Conservation (phyloP, 257 asterid species). For the Hygrophila difformis region DNA sequence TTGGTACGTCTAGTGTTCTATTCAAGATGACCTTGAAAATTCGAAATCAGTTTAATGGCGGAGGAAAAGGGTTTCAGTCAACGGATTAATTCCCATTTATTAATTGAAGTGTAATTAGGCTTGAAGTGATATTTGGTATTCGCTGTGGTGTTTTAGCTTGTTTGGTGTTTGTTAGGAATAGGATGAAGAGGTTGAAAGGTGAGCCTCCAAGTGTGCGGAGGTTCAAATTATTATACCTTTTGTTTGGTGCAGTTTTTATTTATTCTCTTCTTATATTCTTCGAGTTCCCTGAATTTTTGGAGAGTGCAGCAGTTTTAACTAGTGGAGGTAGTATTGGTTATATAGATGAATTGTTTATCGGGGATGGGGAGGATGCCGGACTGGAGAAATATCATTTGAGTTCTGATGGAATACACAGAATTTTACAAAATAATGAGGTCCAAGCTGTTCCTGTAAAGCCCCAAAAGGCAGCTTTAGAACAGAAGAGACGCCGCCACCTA, state of each 20-base stretch:
- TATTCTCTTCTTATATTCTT: constrained; percentile 33
- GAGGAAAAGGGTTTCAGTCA: too few species aligned
- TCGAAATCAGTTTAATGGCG: too few species aligned
- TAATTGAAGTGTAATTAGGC: too few species aligned
- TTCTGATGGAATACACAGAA: constrained; percentile 44
- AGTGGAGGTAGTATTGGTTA: constrained; percentile 34
- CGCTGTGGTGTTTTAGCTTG: constrained; percentile 16
- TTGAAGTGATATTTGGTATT: constrained; percentile 5
- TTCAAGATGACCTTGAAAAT: too few species aligned
- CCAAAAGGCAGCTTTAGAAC: constrained; percentile 24
- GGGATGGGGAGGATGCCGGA: constrained; percentile 22
- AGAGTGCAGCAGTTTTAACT: constrained; percentile 72
- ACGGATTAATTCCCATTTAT: too few species aligned
- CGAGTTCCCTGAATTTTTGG: constrained; percentile 37
- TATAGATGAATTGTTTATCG: constrained; percentile 29
- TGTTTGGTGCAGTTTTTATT: constrained; percentile 55
- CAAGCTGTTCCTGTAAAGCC: constrained; percentile 29
- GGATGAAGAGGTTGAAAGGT: constrained; percentile 67
- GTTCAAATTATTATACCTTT: constrained; percentile 50
- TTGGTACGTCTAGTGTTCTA: too few species aligned
- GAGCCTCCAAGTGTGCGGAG: constrained; percentile 59
- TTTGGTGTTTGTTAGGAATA: constrained; percentile 11
- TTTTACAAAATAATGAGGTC: constrained; percentile 38
- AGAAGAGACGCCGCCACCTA: constrained; percentile 12
- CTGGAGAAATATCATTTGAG: constrained; percentile 26